These are phyloP conservation scores for Ophiocordyceps unilateralis DNA, from an alignment of 2,329 filamentous ascomycete species.

Conservation along the genomic window DNA sequence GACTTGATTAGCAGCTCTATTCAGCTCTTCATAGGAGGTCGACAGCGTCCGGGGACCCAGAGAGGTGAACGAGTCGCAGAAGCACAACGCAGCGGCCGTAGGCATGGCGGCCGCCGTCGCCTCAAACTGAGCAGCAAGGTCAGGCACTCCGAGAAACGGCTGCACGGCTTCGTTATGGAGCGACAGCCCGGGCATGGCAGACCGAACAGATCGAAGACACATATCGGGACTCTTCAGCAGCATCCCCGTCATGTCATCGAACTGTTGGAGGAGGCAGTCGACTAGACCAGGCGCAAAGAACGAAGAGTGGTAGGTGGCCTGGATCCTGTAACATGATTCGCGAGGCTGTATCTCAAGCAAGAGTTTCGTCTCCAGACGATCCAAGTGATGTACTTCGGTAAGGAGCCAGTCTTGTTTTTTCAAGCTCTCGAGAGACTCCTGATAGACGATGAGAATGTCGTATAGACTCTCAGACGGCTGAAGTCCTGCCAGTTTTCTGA, in stretches of 20 bases:
- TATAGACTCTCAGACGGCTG: constrained; percentile 44
- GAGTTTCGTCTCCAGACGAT: constrained; percentile 60
- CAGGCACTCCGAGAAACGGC: constrained; percentile 16
- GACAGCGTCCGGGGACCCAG: constrained; percentile 12
- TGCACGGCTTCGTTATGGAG: constrained; percentile 25
- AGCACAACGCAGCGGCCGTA: constrained; percentile 42
- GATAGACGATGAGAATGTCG: constrained; percentile 69
- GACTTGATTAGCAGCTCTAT: constrained; percentile 44
- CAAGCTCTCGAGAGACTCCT: constrained; percentile 43
- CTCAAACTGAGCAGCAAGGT: constrained; percentile 38
- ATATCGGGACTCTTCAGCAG: constrained; percentile 11
- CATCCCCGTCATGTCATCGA: constrained; percentile 31
- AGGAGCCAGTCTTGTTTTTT: constrained; percentile 19
- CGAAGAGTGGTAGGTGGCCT: constrained; percentile 29
- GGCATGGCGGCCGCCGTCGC: constrained; percentile 28
- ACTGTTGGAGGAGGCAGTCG: constrained; percentile 38
- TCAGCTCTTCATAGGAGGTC: constrained; percentile 49
- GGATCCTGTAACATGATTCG: constrained; percentile 20
- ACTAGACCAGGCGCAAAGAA: constrained; percentile 37
- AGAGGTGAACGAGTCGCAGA: constrained; percentile 26
- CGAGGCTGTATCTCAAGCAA: constrained; percentile 60
- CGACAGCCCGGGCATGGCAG: constrained; percentile 23
- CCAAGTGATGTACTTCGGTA: constrained; percentile 39
- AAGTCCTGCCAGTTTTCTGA: constrained; percentile 43
- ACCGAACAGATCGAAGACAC: constrained; percentile 3